Evolutionary conservation across 176 grass and related monocot genomes (phyloP).

Genomic region (Carex scoparia): DNA sequence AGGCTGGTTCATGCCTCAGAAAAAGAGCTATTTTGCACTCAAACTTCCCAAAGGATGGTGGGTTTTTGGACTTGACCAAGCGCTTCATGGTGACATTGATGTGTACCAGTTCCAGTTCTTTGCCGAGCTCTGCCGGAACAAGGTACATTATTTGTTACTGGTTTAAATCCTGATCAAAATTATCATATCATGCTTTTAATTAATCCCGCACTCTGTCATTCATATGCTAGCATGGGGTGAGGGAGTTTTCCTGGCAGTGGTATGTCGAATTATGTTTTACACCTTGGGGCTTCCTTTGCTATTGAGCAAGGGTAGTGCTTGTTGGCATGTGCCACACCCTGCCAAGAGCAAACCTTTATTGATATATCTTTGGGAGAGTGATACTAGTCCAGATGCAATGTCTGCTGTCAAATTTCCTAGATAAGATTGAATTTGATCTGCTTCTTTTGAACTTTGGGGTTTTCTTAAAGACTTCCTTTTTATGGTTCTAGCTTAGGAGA

Average conservation of each 20-base stretch:
- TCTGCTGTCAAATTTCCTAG: background rate
- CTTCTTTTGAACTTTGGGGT: background rate
- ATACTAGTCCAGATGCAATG: background rate
- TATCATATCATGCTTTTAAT: background rate
- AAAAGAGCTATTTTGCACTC: constrained; percentile 96
- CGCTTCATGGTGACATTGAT: constrained; percentile 98
- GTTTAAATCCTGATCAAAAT: background rate
- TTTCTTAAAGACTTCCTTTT: background rate
- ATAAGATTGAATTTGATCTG: background rate
- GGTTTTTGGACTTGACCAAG: constrained; percentile 95
- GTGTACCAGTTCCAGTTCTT: constrained; percentile 99
- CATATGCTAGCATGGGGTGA: background rate
- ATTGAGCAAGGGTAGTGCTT: background rate
- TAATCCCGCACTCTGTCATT: background rate
- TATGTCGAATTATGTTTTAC: background rate
- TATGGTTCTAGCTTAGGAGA: background rate
- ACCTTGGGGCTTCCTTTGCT: background rate
- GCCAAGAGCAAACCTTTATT: background rate
- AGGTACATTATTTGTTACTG: constrained; percentile 32
- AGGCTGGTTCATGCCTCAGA: constrained; percentile 97
- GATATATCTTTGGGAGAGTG: background rate
- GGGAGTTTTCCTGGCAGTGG: background rate
- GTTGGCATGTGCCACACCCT: background rate
- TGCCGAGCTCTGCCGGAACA: constrained; percentile 69
- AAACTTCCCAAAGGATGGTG: constrained; percentile 98